Percentiles rank a stretch among this genome's conserved stretches.
phyloP scores from a whole-genome alignment of 345 rosid species.

The Hibiscus syriacus region DNA sequence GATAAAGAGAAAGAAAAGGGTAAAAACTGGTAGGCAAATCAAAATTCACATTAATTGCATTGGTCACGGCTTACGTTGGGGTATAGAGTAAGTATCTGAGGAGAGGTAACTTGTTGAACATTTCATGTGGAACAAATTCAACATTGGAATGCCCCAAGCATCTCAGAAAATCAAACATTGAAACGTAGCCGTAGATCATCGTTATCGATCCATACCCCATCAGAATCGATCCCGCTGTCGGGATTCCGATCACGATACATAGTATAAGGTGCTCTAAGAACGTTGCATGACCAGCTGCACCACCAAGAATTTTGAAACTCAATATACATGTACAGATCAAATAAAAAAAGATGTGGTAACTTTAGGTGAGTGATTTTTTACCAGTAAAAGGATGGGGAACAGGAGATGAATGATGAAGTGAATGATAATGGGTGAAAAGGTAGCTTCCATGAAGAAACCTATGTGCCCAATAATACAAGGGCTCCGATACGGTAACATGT shows the following conservation, averaged over 20 bases:
- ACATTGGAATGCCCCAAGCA: constrained; percentile 83
- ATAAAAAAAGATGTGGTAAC: no score
- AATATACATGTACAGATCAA: no score
- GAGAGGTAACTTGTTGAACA: constrained; percentile 49
- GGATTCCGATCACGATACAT: not conserved
- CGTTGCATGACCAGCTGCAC: not conserved
- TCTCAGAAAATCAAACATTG: constrained; percentile 64
- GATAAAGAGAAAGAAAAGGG: not conserved
- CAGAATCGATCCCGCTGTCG: not conserved
- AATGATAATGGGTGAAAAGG: not conserved
- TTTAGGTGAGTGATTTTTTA: no score
- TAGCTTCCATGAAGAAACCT: not conserved
- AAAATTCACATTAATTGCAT: not conserved
- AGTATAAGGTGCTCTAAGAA: not conserved
- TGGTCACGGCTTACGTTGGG: constrained; percentile 57
- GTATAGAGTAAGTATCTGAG: constrained; percentile 70
- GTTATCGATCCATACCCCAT: constrained; percentile 40
- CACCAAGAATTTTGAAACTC: not conserved
- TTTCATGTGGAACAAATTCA: constrained; percentile 56
- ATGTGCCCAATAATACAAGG: not conserved
- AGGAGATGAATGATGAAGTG: not conserved
- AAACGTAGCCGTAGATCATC: constrained; percentile 47
- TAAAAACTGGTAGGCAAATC: not conserved
- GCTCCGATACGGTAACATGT: not conserved
- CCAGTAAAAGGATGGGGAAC: not conserved